Evolutionary conservation across 2,329 filamentous ascomycete species (phyloP).

Genomic region (Penicillium sp.): DNA sequence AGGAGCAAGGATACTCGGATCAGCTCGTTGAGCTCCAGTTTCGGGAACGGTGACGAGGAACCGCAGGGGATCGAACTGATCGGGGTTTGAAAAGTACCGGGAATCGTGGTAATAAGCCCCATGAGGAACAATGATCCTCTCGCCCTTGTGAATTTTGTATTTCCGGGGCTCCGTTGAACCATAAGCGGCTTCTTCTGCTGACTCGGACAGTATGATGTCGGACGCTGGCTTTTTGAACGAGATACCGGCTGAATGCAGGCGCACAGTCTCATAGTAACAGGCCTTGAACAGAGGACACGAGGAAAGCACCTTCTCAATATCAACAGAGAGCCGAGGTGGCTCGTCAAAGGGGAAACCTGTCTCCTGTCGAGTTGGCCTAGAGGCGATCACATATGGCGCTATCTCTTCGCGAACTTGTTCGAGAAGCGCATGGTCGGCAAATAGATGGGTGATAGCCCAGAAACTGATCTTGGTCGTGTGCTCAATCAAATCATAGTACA

Average conservation of each 20-base stretch:
- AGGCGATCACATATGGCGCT: conserved; percentile 42
- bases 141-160: conserved; percentile 45
- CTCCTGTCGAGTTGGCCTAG: conserved; percentile 36
- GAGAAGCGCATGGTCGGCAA: conserved; percentile 43
- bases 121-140: conserved; percentile 48
- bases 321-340: conserved; percentile 45
- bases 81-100: conserved; percentile 42
- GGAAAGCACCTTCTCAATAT: conserved; percentile 42
- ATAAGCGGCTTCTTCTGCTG: conserved; percentile 38
- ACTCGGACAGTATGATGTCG: conserved; percentile 43
- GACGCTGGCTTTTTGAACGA: conserved; percentile 45
- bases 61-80: conserved; percentile 46
- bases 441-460: conserved; percentile 53
- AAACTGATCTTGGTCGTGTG: conserved; percentile 56
- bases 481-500: conserved; percentile 58
- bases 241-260: conserved; percentile 45
- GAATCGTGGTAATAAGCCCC: conserved; percentile 47
- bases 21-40: conserved; percentile 37
- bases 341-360: conserved; percentile 47
- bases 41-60: conserved; percentile 48
- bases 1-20: conserved; percentile 47
- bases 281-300: conserved; percentile 51
- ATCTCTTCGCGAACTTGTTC: conserved; percentile 50
- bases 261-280: conserved; percentile 49
- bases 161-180: conserved; percentile 31